Conservation (phyloP, 257 asterid species). For the Primulina huaijiensis region DNA sequence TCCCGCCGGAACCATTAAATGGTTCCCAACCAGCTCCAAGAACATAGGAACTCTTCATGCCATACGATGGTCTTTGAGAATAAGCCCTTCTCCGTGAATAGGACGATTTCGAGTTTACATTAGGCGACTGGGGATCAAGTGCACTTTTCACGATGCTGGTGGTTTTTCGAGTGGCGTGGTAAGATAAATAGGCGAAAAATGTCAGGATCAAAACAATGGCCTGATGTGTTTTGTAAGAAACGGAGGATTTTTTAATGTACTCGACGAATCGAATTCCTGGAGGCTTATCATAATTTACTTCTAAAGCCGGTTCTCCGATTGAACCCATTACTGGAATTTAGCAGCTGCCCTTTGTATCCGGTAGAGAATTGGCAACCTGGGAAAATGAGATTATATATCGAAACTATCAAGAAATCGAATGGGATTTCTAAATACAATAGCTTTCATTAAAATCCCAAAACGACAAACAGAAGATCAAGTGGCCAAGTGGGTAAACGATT, state of each 20-base stretch:
- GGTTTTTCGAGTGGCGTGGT: slow-evolving; percentile 92
- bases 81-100: slow-evolving; percentile 51
- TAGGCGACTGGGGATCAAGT: slow-evolving; percentile 80
- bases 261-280: slow-evolving; percentile 62
- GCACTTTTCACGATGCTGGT: slow-evolving; percentile 92
- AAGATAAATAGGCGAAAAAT: slow-evolving; percentile 72
- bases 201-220: slow-evolving; percentile 72
- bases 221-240: slow-evolving; percentile 80
- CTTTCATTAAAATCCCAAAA: not conserved
- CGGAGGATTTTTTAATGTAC: slow-evolving; percentile 43
- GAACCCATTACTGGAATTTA: slow-evolving; percentile 52
- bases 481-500: not conserved
- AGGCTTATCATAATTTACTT: slow-evolving; percentile 47
- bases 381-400: slow-evolving; percentile 13
- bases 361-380: slow-evolving; percentile 35
- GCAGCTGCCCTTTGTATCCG: slow-evolving; percentile 11
- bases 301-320: slow-evolving; percentile 29
- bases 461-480: slow-evolving; percentile 5
- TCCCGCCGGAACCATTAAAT: slow-evolving; percentile 69
- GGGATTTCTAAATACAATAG: not conserved
- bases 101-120: slow-evolving; percentile 30
- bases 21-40: slow-evolving; percentile 87
- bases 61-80: slow-evolving; percentile 34
- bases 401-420: not conserved
- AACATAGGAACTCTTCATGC: slow-evolving; percentile 28